A percentile compares a stretch with the other conserved stretches of the same genome.
Conservation (phyloP, 1,284 basidiomycete genomes). For the Abortiporus biennis region DNA sequence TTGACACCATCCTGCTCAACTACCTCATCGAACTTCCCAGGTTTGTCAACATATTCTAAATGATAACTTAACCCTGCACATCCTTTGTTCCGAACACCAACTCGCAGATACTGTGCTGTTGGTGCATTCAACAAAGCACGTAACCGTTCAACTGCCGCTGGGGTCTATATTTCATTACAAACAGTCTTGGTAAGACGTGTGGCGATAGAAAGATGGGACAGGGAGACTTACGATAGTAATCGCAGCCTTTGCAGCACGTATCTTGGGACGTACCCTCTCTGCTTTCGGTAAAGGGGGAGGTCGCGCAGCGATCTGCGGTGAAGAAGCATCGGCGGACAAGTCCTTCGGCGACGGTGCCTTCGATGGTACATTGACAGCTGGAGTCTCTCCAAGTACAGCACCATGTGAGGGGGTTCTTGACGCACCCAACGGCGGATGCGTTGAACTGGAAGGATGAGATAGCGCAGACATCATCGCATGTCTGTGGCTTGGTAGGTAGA, state of each 20-base stretch:
- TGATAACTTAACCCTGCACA: constrained; percentile 98
- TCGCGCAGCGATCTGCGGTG: constrained; percentile 64
- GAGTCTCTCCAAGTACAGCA: constrained; percentile 38
- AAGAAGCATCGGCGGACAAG: constrained; percentile 52
- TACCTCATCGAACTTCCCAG: constrained; percentile 95
- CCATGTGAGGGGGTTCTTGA: constrained; percentile 19
- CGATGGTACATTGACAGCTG: constrained; percentile 43
- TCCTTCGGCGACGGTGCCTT: constrained; percentile 26
- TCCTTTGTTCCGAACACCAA: constrained; percentile 97
- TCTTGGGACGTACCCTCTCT: constrained; percentile 56
- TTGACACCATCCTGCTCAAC: constrained; percentile 92
- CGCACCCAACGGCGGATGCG: constrained; percentile 13
- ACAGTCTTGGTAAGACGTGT: constrained; percentile 8
- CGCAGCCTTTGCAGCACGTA: constrained; percentile 78
- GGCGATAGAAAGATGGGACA: constrained; percentile 1
- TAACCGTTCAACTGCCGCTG: constrained; percentile 73
- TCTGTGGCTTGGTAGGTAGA: constrained; percentile 26
- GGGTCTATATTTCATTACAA: constrained; percentile 70
- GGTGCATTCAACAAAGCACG: constrained; percentile 68
- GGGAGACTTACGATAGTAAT: constrained; percentile 66
- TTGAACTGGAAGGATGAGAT: constrained; percentile 23
- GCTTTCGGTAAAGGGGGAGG: constrained; percentile 63
- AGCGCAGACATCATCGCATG: constrained; percentile 59
- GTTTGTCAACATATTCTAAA: constrained; percentile 91
- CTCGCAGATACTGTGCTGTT: constrained; percentile 89